Percentiles rank a stretch among this genome's conserved stretches.
phyloP scores from a whole-genome alignment of 176 grass and related monocot species.

The Otatea glauca region DNA sequence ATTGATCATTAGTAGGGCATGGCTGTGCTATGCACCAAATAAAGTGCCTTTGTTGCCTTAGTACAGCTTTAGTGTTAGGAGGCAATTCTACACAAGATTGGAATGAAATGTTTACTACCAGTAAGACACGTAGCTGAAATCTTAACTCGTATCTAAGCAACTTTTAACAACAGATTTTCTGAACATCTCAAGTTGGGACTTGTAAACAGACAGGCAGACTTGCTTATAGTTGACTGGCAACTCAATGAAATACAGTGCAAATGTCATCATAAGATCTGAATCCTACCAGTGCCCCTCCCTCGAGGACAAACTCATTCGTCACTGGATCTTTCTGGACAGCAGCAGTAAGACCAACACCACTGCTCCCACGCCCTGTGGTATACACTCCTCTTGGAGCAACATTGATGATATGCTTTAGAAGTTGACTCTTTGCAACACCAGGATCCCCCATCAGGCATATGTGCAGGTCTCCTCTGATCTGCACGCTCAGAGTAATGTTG shows the following conservation, averaged over 20 bases:
- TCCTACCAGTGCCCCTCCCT: conserved; percentile 98
- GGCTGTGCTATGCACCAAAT: conserved; percentile 10
- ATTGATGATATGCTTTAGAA: conserved; percentile 99
- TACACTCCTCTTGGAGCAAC: conserved; percentile 98
- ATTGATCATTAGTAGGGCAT: conserved; percentile 23
- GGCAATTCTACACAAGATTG: not conserved
- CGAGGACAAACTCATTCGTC: conserved; percentile 97
- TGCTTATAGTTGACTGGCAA: not conserved
- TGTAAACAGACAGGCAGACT: conserved; percentile 13
- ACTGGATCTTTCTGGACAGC: conserved; percentile 94
- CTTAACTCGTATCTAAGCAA: conserved; percentile 12
- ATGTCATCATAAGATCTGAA: not conserved
- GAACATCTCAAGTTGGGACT: not conserved
- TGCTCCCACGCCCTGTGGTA: conserved; percentile 95
- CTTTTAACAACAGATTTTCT: conserved; percentile 5
- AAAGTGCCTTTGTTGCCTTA: not conserved
- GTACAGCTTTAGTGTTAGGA: conserved; percentile 5
- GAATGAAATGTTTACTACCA: not conserved
- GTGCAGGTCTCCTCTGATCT: conserved; percentile 99
- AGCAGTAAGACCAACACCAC: conserved; percentile 97
- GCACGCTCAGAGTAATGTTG: conserved; percentile 23
- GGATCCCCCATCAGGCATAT: conserved; percentile 99
- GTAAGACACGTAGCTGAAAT: not conserved
- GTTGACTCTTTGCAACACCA: conserved; percentile 99
- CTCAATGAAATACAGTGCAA: conserved; percentile 34